Evolutionary conservation across 2,329 filamentous ascomycete genomes (phyloP).

Genomic region (Verticillium dahliae): DNA sequence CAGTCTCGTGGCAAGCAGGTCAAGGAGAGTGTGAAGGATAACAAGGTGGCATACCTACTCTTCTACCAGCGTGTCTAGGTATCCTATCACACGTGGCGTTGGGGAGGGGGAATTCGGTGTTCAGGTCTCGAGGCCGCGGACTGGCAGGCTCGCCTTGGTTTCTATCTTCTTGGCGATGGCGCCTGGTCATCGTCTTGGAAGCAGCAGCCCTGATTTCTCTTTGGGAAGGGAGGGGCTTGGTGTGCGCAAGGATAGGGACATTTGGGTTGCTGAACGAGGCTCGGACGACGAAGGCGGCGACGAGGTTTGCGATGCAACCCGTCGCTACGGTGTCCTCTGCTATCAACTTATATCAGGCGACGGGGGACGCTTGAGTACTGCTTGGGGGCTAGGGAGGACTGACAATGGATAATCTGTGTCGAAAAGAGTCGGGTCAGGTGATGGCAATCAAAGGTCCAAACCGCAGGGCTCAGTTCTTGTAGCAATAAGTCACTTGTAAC

Average conservation of each 20-base stretch:
- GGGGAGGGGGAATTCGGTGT: neutral
- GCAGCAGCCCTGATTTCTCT: neutral
- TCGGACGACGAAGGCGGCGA: neutral
- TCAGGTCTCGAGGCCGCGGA: neutral
- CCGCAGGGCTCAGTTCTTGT: neutral
- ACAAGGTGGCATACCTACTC: slow-evolving; percentile 93
- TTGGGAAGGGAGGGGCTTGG: neutral
- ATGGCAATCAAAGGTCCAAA: neutral
- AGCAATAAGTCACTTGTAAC: neutral
- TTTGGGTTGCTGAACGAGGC: neutral
- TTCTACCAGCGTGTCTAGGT: slow-evolving; percentile 76
- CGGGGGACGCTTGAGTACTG: neutral
- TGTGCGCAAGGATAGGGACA: neutral
- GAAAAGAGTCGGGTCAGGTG: neutral
- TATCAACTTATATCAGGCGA: neutral
- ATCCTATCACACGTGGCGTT: neutral
- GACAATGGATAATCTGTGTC: neutral
- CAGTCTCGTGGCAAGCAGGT: slow-evolving; percentile 48
- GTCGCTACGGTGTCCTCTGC: neutral
- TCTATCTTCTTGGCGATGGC: neutral
- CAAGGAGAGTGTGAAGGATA: slow-evolving; percentile 71
- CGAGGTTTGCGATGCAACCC: neutral
- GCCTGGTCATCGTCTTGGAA: neutral
- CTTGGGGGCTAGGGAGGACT: neutral
- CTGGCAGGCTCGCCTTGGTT: neutral